These are phyloP conservation scores for Kwoniella heveanensis DNA, from an alignment of 768 basidiomycete genomes.

Conservation along the genomic window DNA sequence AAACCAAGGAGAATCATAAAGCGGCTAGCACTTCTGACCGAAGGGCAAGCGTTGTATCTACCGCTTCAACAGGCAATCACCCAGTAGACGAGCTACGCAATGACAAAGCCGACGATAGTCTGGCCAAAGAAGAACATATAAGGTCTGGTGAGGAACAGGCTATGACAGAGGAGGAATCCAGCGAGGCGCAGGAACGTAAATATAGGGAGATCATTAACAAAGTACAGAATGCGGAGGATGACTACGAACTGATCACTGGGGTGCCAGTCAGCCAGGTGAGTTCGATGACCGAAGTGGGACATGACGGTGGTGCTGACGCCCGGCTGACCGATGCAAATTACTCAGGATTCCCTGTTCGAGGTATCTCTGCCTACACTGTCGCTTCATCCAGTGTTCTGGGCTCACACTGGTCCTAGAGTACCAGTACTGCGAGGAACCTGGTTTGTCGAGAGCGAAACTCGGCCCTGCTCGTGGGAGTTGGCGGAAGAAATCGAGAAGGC, in stretches of 20 bases:
- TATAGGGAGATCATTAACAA: slow-evolving; percentile 40
- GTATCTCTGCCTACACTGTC: slow-evolving; percentile 49
- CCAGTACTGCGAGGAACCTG: slow-evolving; percentile 57
- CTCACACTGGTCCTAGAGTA: slow-evolving; percentile 56
- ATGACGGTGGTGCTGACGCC: too few species aligned
- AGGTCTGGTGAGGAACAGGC: slow-evolving; percentile 36
- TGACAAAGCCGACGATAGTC: slow-evolving; percentile 8
- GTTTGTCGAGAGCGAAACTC: slow-evolving; percentile 58
- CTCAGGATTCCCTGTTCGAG: slow-evolving; percentile 55
- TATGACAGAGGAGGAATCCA: slow-evolving; percentile 18
- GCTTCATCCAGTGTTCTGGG: slow-evolving; percentile 59
- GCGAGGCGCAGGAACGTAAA: slow-evolving; percentile 19
- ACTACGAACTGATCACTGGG: slow-evolving; percentile 47
- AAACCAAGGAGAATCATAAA: slow-evolving; percentile 22
- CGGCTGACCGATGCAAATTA: neutral
- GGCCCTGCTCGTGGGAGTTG: slow-evolving; percentile 57
- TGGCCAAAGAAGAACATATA: slow-evolving; percentile 11
- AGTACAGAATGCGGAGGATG: slow-evolving; percentile 43
- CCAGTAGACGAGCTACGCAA: slow-evolving; percentile 17
- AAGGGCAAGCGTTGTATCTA: slow-evolving; percentile 23
- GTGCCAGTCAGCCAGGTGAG: slow-evolving; percentile 54
- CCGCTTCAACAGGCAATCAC: slow-evolving; percentile 4
- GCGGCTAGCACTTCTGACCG: slow-evolving; percentile 26
- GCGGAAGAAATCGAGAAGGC: slow-evolving; percentile 57
- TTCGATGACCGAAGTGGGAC: neutral